Conservation (phyloP, 768 basidiomycete species). For the Lyophyllum atratum region DNA sequence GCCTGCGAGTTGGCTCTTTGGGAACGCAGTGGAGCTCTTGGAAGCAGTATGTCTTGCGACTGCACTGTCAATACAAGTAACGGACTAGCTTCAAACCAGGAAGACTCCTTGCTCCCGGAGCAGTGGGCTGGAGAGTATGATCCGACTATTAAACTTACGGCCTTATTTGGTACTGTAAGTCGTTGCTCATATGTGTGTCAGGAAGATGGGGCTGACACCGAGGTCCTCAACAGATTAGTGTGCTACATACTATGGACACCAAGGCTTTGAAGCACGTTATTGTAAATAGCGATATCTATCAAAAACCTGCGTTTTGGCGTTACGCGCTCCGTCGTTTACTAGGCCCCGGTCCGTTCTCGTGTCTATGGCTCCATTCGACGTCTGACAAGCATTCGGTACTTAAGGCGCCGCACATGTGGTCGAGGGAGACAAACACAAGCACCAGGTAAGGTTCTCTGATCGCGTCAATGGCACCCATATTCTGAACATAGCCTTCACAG, state of each 20-base stretch:
- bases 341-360: constrained; percentile 34
- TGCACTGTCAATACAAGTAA: not conserved
- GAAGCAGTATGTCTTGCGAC: constrained; percentile 33
- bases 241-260: constrained; percentile 14
- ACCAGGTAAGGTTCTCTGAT: constrained; percentile 33
- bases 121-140: constrained; percentile 20
- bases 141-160: constrained; percentile 14
- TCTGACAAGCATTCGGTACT: not conserved
- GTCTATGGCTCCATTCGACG: not conserved
- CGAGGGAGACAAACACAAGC: constrained; percentile 48
- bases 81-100: constrained; percentile 22
- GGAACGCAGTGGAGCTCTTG: constrained; percentile 47
- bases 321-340: constrained; percentile 42
- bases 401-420: constrained; percentile 57
- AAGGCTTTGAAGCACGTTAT: constrained; percentile 68
- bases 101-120: constrained; percentile 29
- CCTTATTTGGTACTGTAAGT: constrained; percentile 46
- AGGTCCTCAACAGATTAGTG: constrained; percentile 1
- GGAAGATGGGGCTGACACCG: no score
- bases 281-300: constrained; percentile 53
- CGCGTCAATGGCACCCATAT: not conserved
- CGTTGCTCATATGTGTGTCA: not conserved
- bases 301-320: constrained; percentile 49
- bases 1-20: constrained; percentile 44
- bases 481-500: constrained; percentile 20